These are phyloP conservation scores for Cardiosporidium cionae DNA, from an alignment of 169 alveolate genomes.

Conservation along the genomic window DNA sequence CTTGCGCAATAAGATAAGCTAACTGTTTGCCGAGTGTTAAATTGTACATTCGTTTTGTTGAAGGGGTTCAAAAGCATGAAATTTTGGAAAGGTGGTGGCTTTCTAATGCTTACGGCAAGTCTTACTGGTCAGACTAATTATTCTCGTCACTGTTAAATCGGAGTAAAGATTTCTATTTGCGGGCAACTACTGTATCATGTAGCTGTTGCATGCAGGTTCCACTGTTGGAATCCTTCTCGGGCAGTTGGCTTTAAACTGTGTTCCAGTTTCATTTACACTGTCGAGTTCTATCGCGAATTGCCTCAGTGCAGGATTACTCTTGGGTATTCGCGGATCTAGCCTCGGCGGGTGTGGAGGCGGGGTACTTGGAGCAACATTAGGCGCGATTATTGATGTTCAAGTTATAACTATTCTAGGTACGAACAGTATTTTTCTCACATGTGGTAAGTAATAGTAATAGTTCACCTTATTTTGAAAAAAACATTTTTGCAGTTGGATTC, in stretches of 20 bases:
- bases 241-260: not conserved
- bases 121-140: not conserved
- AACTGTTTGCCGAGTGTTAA: no score
- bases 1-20: no score
- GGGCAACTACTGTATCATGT: no score
- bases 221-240: not conserved
- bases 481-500: not conserved
- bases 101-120: not conserved
- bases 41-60: no score
- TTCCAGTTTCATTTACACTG: not conserved
- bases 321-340: not conserved
- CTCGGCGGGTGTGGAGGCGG: not conserved
- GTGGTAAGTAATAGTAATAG: not conserved
- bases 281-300: not conserved
- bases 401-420: not conserved
- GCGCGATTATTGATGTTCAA: not conserved
- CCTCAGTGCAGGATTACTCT: not conserved
- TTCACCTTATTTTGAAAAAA: not conserved
- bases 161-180: not conserved
- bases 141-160: not conserved
- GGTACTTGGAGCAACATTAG: not conserved
- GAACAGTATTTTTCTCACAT: not conserved
- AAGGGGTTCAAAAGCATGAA: not conserved
- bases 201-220: no score
- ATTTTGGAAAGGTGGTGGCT: not conserved